Conservation (phyloP, 2,329 filamentous ascomycete species). For the Ophiostoma triangulosporum region DNA sequence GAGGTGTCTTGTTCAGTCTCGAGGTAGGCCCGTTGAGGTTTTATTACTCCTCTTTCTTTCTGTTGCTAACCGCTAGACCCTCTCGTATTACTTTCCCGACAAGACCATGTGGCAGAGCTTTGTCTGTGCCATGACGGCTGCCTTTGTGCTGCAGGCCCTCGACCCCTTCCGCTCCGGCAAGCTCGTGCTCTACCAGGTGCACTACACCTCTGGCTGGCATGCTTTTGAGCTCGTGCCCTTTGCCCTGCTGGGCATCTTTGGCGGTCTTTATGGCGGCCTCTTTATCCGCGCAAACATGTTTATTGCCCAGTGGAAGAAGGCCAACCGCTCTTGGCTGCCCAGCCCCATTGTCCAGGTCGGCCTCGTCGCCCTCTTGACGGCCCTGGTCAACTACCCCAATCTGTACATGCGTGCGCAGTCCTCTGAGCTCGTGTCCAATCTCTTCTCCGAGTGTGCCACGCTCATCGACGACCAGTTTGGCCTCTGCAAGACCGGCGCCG, state of each 20-base stretch:
- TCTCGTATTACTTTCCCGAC: slow-evolving; percentile 96
- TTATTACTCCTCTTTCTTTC: not conserved
- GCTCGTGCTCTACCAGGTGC: slow-evolving; percentile 90
- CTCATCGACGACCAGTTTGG: slow-evolving; percentile 76
- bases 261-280: slow-evolving; percentile 85
- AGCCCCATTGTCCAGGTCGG: slow-evolving; percentile 69
- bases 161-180: slow-evolving; percentile 94
- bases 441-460: slow-evolving; percentile 82
- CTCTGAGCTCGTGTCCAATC: slow-evolving; percentile 77
- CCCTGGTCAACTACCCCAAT: slow-evolving; percentile 87
- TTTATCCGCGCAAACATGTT: slow-evolving; percentile 93
- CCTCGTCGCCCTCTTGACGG: slow-evolving; percentile 66
- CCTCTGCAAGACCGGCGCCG: slow-evolving; percentile 76
- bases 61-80: slow-evolving; percentile 38
- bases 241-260: slow-evolving; percentile 69
- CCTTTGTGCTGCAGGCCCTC: slow-evolving; percentile 79
- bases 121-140: slow-evolving; percentile 97
- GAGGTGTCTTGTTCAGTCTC: slow-evolving; percentile 89
- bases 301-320: slow-evolving; percentile 67
- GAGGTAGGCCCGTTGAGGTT: slow-evolving; percentile 44
- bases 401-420: slow-evolving; percentile 90
- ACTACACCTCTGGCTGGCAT: slow-evolving; percentile 84
- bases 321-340: slow-evolving; percentile 43
- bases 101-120: slow-evolving; percentile 99
- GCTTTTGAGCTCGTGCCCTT: slow-evolving; percentile 89